phyloP scores from a whole-genome alignment of 2,329 filamentous ascomycete genomes.

The Plectosphaerella plurivora region DNA sequence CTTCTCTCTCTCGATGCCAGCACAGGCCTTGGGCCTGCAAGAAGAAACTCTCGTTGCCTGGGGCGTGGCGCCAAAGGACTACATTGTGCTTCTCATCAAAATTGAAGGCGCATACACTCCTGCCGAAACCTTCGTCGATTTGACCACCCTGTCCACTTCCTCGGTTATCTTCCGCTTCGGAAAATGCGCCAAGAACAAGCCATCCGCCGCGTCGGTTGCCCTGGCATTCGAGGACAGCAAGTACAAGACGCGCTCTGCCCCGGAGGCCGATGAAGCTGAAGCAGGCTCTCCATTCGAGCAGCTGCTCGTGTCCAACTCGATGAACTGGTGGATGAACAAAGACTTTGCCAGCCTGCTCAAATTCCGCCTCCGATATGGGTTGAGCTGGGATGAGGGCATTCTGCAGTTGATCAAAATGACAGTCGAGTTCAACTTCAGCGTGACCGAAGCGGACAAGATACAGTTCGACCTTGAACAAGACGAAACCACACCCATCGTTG shows the following conservation, averaged over 20 bases:
- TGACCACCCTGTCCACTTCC: constrained; percentile 25
- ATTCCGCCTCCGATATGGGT: constrained; percentile 28
- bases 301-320: constrained; percentile 67
- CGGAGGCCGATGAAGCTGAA: neutral
- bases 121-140: constrained; percentile 48
- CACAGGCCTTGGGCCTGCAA: constrained; percentile 67
- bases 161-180: constrained; percentile 59
- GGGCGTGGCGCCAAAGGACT: constrained; percentile 62
- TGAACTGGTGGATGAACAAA: constrained; percentile 64
- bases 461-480: constrained; percentile 1
- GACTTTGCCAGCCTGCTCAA: constrained; percentile 60
- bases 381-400: constrained; percentile 12
- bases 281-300: constrained; percentile 36
- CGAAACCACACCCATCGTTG: neutral
- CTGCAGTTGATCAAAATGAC: neutral
- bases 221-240: constrained; percentile 37
- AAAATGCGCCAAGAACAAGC: constrained; percentile 69
- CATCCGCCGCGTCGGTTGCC: constrained; percentile 50
- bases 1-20: constrained; percentile 64
- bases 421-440: too few species aligned
- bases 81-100: constrained; percentile 68
- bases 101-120: constrained; percentile 58
- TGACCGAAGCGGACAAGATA: too few species aligned
- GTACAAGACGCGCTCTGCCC: neutral
- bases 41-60: constrained; percentile 74